Evolutionary conservation across 2,329 filamentous ascomycete species (phyloP).

Genomic region (Cercospora berteroae): DNA sequence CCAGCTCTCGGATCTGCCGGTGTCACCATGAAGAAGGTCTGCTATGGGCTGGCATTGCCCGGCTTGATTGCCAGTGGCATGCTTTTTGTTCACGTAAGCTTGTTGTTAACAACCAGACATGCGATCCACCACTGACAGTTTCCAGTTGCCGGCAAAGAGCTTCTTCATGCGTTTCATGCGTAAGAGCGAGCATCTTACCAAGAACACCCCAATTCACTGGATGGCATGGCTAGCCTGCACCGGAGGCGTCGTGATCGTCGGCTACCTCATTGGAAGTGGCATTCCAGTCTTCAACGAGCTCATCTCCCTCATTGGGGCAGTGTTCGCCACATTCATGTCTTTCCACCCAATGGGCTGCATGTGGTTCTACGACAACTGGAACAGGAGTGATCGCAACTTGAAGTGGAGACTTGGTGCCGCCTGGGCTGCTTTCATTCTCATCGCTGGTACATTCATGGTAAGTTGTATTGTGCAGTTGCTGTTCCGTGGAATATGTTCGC

Average conservation of each 20-base stretch:
- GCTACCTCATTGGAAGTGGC: slow-evolving; percentile 29
- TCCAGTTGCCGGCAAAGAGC: slow-evolving; percentile 30
- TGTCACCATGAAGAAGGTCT: slow-evolving; percentile 45
- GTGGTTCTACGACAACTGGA: slow-evolving; percentile 48
- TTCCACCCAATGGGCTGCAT: slow-evolving; percentile 41
- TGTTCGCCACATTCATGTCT: slow-evolving; percentile 29
- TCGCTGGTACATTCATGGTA: slow-evolving; percentile 41
- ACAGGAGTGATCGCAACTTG: slow-evolving; percentile 12
- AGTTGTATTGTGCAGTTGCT: not conserved
- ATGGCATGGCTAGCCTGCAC: slow-evolving; percentile 27
- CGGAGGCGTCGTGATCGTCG: slow-evolving; percentile 23
- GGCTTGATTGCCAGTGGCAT: slow-evolving; percentile 31
- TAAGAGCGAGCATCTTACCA: slow-evolving; percentile 28
- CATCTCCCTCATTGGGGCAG: slow-evolving; percentile 29
- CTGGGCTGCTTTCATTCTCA: slow-evolving; percentile 36
- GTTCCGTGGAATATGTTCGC: not conserved
- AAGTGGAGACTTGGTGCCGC: slow-evolving; percentile 15
- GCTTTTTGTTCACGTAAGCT: slow-evolving; percentile 32
- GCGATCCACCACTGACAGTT: not conserved
- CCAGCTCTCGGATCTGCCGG: slow-evolving; percentile 51
- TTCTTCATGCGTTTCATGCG: slow-evolving; percentile 33
- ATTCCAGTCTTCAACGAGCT: slow-evolving; percentile 32
- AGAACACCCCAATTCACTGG: slow-evolving; percentile 29
- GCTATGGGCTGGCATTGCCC: slow-evolving; percentile 42
- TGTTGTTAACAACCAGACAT: not conserved